Base-by-base conservation (phyloP, 2,329 filamentous ascomycete genomes). In the Aspergillus sp. region DNA sequence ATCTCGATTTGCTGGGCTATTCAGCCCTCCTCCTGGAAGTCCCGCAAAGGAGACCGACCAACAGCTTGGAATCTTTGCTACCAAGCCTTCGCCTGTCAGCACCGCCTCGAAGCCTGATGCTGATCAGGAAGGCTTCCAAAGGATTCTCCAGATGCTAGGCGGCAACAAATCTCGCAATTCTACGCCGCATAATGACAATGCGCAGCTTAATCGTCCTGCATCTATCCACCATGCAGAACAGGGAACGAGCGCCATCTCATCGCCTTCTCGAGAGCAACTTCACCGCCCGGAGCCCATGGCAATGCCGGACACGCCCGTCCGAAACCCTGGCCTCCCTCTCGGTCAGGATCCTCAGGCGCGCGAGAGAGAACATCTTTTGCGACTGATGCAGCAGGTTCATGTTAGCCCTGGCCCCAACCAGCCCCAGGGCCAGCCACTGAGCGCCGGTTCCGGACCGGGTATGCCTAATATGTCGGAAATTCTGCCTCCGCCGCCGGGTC, bases 1-100 rank as follows among this genome's bases (percentile, higher is more conserved):
- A 4, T 96, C 92, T 11, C 82, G 90, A 50, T 96, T 96, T 67
- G 91, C 90, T 47, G 90, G 87, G 3, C 88, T 96, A 62, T 90
- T 92, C 67, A 79, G 79, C 36, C 75, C 82, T 44, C 79, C 75
- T 8, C 64, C 76, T n/a, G 79, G 87, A 57, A 82, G 84, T 14
- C 76, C 79, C 52, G 70, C 69, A 17, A 72, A 63, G 52, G 68
- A 69, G 36, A 54, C 63, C 2, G 69, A 68, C 20, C 59, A 60
- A 19, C 62, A 62, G 26, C 51, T 53, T 17, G 59, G 52, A 47
- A 48, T 60, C 26, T 52, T 53, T 17, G 58, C 51, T 47, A 49
- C 60, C 26, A 66, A 57, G 47, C 54, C 63, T 44, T 61, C 57
- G 45, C 49, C 56, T 47, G 47, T 59, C 48, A 56, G 55, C 38